Evolutionary conservation across 176 grass and related monocot genomes (phyloP), one percentile per base, ranked within the genome.

Genomic region (Guadua angustifolia): DNA sequence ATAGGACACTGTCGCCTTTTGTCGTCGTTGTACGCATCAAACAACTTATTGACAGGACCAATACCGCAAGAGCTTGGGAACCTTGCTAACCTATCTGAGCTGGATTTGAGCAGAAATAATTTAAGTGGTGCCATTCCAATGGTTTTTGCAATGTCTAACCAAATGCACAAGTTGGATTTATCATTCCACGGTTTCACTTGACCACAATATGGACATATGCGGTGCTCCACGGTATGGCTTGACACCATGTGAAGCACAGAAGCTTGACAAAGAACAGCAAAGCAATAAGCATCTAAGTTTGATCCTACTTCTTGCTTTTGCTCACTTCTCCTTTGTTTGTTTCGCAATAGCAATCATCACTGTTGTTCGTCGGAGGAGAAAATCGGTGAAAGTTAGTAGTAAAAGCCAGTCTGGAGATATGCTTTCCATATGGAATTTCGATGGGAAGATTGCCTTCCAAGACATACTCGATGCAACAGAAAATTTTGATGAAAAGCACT

Each of bases 401-500:
- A 5, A 82, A 32, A 70, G 8, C 2, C 77, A 64, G 0, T 26
- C 72, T 43, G 9, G 7, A 22, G 65, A 78, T 5, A 47, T 82
- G 32, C 0, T 75, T 21, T 82, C 63, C 6, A 21, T 61, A 50
- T 87, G 79, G 71, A 82, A 87, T 51, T 87, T 87, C 0, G 40
- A 82, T 0, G 52, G 62, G 1, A 82, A 77, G 15, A 61, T 66
- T n/a, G 49, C 51, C 32, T 73, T 82, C 0, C 53, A 88, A 64
- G 71, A 85, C 16, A 72, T 82, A 66, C 0, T 85, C 5, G 0
- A 18, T 6, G 82, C 85, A 52, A 88, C 85, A 33, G 82, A 91
- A 49, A 52, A 36, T 5, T 91, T 91, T 9, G 16, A 73, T 55
- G 64, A 52, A 0, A 88, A 88, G 29, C 88, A 85, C 1, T 88